Base-by-base conservation (phyloP, 768 basidiomycete genomes). In the Trametes coccinea region DNA sequence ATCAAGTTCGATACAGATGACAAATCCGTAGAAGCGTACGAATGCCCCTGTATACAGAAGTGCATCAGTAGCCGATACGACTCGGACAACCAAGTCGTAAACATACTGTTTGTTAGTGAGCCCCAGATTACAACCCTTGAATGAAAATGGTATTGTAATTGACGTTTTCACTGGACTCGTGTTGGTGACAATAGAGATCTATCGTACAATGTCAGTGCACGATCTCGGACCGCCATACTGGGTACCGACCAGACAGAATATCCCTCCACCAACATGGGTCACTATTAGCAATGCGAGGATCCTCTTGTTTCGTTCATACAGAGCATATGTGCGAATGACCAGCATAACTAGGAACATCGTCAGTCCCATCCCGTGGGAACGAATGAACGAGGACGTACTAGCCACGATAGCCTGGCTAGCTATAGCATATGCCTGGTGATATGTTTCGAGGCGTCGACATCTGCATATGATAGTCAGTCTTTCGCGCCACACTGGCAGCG, bases 261-360 rank as follows among this genome's bases (percentile, higher is more conserved):
- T 31, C 29, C 55, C 49, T 5, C 60, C 61, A 22, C 41, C 48
- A 8, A 63, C 11, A 22, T 63, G 62, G 0, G 53, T 56, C 1
- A 51, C 41, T 22, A 63, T 13, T 8, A 67, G 56, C 3, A 71
- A 7, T 10, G 1, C 4, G 11, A 70, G 59, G 30, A 72, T 55
- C 29, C 60, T 61, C 22, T 45, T 60, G n/a, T 62, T 69, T 16
- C 70, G 65, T n/a, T 61, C 55, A 53, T 71, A 71, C 52, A 72
- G 51, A 1, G 70, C 70, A 17, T 68, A 71, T 16, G 69, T 68
- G 10, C 71, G 65, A 47, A 70, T 59, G 2, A 64, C 17, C 14
- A 71, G 64, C 27, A 69, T 56, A 14, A 62, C 70, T 70, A 43
- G 41, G 9, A 2, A 27, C 16, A 4, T 16, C 4, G 6, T 45